Evolutionary conservation across 1,284 basidiomycete species (phyloP), one percentile per base, ranked within the genome.

Genomic region (Pseudozyma sp.): DNA sequence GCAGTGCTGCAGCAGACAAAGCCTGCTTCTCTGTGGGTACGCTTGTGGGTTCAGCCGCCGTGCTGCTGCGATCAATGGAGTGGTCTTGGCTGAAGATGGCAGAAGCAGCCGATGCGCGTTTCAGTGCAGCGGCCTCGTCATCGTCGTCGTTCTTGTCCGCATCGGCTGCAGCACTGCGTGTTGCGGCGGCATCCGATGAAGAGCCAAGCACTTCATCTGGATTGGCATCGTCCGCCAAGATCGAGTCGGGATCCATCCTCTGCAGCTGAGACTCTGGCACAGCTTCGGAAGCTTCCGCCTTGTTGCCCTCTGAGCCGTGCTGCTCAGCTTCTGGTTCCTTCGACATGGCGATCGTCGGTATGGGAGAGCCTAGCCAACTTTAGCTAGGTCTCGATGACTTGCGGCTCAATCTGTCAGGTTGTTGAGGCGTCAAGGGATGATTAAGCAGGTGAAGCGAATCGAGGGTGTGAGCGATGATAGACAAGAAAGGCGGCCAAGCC

Each of bases 1-100:
- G 90, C 19, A 97, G 88, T 77, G 95, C 47, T 53, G 65, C 62
- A n/a, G 47, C 48, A 34, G 68, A 70, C 42, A 57, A 49, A 16
- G 14, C 18, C 13, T 39, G 35, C 10, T 56, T 53, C 25, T 55
- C 38, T 51, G 52, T 40, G 34, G 52, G 14, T 18, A 54, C 31
- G n/a, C 52, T 42, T 19, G 52, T 54, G n/a, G 58, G 36, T 18
- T 44, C 52, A 36, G 50, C 52, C n/a, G 42, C 51, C 18, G 59
- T 53, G 59, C 48, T 65, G 62, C 52, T 61, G 45, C 56, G 39
- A 21, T 42, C 42, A 19, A 36, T 56, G 16, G 57, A 62, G 58
- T 60, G 48, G 35, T 45, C 52, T 16, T 64, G 61, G 42, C 61
- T 69, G 59, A 74, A 74, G 56, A 74, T 74, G 48, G 66, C 71